These are phyloP conservation scores for Podila epicladia DNA, from an alignment of 192 early-diverging fungal species.

Conservation along the genomic window DNA sequence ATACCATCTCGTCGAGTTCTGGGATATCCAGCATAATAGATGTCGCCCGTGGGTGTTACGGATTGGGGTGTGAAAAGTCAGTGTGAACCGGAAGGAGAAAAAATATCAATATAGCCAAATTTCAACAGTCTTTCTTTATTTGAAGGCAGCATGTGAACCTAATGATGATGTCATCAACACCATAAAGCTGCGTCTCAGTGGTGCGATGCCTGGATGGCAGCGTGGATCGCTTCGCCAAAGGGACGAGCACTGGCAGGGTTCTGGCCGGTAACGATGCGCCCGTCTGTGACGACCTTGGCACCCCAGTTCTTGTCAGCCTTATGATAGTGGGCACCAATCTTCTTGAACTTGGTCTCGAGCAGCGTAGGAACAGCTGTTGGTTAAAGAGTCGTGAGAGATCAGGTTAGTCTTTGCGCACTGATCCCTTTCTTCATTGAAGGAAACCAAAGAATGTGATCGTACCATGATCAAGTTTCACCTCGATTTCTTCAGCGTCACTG, in stretches of 20 bases:
- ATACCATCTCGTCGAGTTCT: too few relatives aligned
- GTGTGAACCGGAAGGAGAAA: too few relatives aligned
- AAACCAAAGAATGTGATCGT: neutral
- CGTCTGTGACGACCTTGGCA: conserved; percentile 63
- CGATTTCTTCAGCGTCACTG: conserved; percentile 72
- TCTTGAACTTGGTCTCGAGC: conserved; percentile 41
- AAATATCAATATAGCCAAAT: too few relatives aligned
- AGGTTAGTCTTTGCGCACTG: conserved; percentile 13
- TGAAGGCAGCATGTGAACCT: too few relatives aligned
- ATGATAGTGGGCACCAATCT: conserved; percentile 65
- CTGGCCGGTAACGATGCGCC: conserved; percentile 74
- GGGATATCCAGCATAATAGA: too few relatives aligned
- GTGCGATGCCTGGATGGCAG: conserved; percentile 19
- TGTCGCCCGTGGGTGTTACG: too few relatives aligned
- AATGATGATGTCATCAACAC: neutral
- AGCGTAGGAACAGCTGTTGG: conserved; percentile 21
- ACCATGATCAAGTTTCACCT: conserved; percentile 48
- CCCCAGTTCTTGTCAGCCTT: conserved; percentile 63
- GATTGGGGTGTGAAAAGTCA: too few relatives aligned
- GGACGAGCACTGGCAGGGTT: conserved; percentile 71
- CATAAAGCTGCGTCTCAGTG: neutral
- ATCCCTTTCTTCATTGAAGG: neutral
- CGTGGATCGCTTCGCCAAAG: conserved; percentile 43
- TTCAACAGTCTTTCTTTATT: too few relatives aligned
- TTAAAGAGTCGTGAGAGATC: conserved; percentile 13